These are phyloP conservation scores for Candida awuae DNA, from an alignment of 805 yeast genomes.

Conservation along the genomic window DNA sequence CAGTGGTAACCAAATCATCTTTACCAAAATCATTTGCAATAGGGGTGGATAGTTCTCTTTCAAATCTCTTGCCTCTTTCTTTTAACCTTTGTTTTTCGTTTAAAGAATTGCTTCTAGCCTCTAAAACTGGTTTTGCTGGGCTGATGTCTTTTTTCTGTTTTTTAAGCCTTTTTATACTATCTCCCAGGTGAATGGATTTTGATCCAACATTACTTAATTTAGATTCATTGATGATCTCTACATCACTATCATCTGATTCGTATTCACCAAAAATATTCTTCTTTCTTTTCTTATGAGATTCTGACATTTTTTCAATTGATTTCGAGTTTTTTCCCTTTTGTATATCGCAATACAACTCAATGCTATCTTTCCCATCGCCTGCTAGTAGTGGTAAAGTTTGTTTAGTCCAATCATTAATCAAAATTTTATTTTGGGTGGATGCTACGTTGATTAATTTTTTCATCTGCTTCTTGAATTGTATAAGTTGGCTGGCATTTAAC, in stretches of 20 bases:
- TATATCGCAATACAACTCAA: conserved; percentile 18
- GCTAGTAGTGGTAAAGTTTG: conserved; percentile 41
- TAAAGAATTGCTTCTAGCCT: background rate
- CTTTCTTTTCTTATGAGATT: background rate
- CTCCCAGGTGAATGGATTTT: background rate
- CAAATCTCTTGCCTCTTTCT: conserved; percentile 42
- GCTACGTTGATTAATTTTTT: conserved; percentile 44
- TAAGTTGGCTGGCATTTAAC: conserved; percentile 19
- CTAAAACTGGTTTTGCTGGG: background rate
- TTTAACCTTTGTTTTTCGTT: conserved; percentile 2
- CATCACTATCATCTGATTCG: conserved; percentile 8
- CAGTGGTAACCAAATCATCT: conserved; percentile 6
- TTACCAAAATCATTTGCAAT: conserved; percentile 4
- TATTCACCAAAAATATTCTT: conserved; percentile 17
- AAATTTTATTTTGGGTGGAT: conserved; percentile 34
- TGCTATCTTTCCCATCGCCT: conserved; percentile 6
- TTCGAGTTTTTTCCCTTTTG: background rate
- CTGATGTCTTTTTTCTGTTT: conserved; percentile 8
- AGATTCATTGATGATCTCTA: background rate
- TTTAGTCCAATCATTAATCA: conserved; percentile 45
- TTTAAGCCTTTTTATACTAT: conserved; percentile 5
- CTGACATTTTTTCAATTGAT: background rate
- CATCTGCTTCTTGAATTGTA: conserved; percentile 41
- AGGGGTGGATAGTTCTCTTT: conserved; percentile 24
- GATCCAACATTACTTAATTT: background rate